Evolutionary conservation across 495 filamentous ascomycete species (phyloP).

Genomic region (Hypoxylon cercidicola): DNA sequence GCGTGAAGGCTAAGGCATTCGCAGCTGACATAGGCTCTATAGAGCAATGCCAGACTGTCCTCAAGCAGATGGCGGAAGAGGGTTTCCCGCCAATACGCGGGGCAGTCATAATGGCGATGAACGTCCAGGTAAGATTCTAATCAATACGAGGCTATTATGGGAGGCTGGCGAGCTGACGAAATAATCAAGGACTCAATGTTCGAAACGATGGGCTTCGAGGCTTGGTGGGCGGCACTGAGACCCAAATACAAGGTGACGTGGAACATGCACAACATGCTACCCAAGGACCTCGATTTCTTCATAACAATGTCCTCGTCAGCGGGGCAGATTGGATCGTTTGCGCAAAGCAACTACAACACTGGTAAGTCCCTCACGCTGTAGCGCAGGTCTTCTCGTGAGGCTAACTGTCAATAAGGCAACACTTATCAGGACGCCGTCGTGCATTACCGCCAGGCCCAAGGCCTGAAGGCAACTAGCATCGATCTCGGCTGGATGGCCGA

Average conservation of each 20-base stretch:
- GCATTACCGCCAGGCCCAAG: conserved; percentile 48
- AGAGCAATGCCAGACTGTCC: conserved; percentile 23
- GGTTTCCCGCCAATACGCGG: conserved; percentile 62
- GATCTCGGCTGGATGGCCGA: conserved; percentile 58
- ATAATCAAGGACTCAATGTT: conserved; percentile 55
- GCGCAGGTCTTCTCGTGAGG: conserved; percentile 57
- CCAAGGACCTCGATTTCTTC: conserved; percentile 68
- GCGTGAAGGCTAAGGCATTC: conserved; percentile 37
- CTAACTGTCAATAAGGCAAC: conserved; percentile 48
- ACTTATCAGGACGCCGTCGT: conserved; percentile 62
- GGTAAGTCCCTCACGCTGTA: conserved; percentile 55
- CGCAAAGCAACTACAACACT: conserved; percentile 61
- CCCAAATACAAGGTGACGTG: conserved; percentile 59
- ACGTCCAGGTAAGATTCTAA: conserved; percentile 52
- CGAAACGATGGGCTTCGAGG: conserved; percentile 56
- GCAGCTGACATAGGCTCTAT: conserved; percentile 50
- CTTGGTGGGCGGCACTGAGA: conserved; percentile 51
- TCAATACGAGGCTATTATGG: conserved; percentile 44
- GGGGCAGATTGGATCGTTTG: conserved; percentile 59
- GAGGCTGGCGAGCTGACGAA: conserved; percentile 9
- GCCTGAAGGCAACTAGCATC: conserved; percentile 53
- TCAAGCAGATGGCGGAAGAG: conserved; percentile 32
- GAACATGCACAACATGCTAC: conserved; percentile 61
- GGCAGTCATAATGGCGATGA: conserved; percentile 55
- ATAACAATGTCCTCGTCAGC: conserved; percentile 66